Conservation (phyloP, 2,329 filamentous ascomycete species). For the Pyrenophora tritici-repentis region DNA sequence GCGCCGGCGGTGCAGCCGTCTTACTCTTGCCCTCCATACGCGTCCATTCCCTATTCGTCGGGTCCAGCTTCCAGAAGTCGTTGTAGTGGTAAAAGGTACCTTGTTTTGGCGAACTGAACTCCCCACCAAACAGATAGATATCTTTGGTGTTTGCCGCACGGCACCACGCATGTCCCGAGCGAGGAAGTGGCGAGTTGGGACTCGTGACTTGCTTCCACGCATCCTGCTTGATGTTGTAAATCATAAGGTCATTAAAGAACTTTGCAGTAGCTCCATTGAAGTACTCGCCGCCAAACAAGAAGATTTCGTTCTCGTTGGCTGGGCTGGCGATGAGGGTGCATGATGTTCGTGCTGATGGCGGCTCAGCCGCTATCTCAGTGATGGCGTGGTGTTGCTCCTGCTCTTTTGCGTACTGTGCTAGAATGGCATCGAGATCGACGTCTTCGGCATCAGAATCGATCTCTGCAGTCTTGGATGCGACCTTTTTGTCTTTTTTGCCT, state of each 20-base stretch:
- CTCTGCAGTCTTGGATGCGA: slow-evolving; percentile 70
- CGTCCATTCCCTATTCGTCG: slow-evolving; percentile 83
- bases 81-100: slow-evolving; percentile 99
- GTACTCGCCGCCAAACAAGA: slow-evolving; percentile 93
- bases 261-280: slow-evolving; percentile 86
- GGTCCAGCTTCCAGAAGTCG: slow-evolving; percentile 94
- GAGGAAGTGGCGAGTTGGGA: slow-evolving; percentile 87
- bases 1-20: slow-evolving; percentile 77
- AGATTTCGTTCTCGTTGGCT: slow-evolving; percentile 81
- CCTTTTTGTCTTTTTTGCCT: slow-evolving; percentile 75
- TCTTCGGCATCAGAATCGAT: slow-evolving; percentile 90
- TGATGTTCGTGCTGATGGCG: slow-evolving; percentile 79
- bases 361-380: slow-evolving; percentile 74
- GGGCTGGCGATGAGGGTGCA: slow-evolving; percentile 84
- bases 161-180: slow-evolving; percentile 94
- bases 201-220: slow-evolving; percentile 90
- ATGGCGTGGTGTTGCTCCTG: slow-evolving; percentile 95
- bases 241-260: slow-evolving; percentile 70
- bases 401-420: slow-evolving; percentile 87
- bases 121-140: slow-evolving; percentile 92
- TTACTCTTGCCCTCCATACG: slow-evolving; percentile 82
- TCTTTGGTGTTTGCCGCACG: slow-evolving; percentile 82
- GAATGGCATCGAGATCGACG: slow-evolving; percentile 87
- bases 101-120: slow-evolving; percentile 96
- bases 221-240: slow-evolving; percentile 78